phyloP scores from a whole-genome alignment of 306 rosid species.

The Vigna mungo region DNA sequence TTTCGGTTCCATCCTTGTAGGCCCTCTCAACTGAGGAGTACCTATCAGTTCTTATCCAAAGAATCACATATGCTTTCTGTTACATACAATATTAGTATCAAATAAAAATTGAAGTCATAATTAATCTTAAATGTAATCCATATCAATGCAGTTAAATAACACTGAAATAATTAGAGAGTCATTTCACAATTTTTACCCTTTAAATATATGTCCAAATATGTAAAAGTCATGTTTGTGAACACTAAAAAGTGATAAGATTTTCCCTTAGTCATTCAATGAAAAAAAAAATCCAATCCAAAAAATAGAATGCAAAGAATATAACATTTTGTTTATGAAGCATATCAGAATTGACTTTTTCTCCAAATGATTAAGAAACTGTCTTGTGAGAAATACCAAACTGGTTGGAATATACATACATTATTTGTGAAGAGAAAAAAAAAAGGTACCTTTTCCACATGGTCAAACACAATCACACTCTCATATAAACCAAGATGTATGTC shows the following conservation, averaged over 20 bases:
- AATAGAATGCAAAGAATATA: background rate
- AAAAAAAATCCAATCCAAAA: background rate
- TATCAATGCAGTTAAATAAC: constrained; percentile 28
- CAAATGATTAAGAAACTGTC: background rate
- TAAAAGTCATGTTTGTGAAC: constrained; percentile 9
- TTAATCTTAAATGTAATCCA: constrained; percentile 7
- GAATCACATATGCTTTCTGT: constrained; percentile 75
- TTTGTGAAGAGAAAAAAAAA: constrained; percentile 30
- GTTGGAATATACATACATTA: too few species aligned
- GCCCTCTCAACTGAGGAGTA: constrained; percentile 65
- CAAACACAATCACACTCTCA: constrained; percentile 78
- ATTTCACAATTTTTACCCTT: constrained; percentile 1
- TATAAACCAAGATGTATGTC: constrained; percentile 89
- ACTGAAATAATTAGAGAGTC: background rate
- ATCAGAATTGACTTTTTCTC: constrained; percentile 16
- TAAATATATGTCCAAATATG: constrained; percentile 15
- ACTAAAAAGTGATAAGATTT: background rate
- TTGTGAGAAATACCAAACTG: background rate
- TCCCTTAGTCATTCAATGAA: too few species aligned
- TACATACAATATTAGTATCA: background rate
- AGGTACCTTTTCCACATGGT: constrained; percentile 82
- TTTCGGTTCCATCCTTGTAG: constrained; percentile 63
- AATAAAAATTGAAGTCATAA: constrained; percentile 26
- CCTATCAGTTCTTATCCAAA: constrained; percentile 69
- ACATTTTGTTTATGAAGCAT: constrained; percentile 16